These are phyloP conservation scores for Vararia minispora DNA, from an alignment of 768 basidiomycete species.

Conservation along the genomic window DNA sequence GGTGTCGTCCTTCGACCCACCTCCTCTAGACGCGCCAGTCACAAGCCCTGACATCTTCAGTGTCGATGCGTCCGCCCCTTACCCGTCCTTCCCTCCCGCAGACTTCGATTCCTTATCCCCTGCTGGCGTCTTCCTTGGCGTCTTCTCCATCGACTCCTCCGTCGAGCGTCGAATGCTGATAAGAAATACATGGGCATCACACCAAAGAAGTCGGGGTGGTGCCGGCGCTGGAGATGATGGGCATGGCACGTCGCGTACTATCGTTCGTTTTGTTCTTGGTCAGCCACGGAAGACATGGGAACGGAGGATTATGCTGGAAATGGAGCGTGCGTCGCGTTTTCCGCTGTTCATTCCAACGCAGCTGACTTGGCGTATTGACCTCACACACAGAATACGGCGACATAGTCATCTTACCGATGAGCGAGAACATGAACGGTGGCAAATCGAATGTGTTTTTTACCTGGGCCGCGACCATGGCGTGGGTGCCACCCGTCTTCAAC, in stretches of 20 bases:
- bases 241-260: constrained; percentile 66
- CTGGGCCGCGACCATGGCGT: constrained; percentile 87
- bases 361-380: neutral
- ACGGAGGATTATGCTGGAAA: constrained; percentile 71
- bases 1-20: constrained; percentile 33
- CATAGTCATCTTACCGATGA: constrained; percentile 69
- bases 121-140: constrained; percentile 78
- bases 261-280: constrained; percentile 85
- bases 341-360: neutral
- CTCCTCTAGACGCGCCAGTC: constrained; percentile 28
- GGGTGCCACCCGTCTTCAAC: constrained; percentile 67
- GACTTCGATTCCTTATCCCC: constrained; percentile 69
- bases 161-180: constrained; percentile 82
- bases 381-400: constrained; percentile 61
- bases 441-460: constrained; percentile 88
- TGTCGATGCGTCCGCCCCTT: constrained; percentile 11
- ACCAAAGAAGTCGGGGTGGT: constrained; percentile 66
- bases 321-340: constrained; percentile 61
- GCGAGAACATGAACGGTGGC: constrained; percentile 95
- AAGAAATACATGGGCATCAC: constrained; percentile 82
- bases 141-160: constrained; percentile 81
- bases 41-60: constrained; percentile 22
- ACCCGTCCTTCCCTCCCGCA: constrained; percentile 55
- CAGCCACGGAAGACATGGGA: constrained; percentile 75
- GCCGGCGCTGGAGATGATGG: constrained; percentile 61